Evolutionary conservation across 2,329 filamentous ascomycete species (phyloP).

Genomic region (Zalaria sp.): DNA sequence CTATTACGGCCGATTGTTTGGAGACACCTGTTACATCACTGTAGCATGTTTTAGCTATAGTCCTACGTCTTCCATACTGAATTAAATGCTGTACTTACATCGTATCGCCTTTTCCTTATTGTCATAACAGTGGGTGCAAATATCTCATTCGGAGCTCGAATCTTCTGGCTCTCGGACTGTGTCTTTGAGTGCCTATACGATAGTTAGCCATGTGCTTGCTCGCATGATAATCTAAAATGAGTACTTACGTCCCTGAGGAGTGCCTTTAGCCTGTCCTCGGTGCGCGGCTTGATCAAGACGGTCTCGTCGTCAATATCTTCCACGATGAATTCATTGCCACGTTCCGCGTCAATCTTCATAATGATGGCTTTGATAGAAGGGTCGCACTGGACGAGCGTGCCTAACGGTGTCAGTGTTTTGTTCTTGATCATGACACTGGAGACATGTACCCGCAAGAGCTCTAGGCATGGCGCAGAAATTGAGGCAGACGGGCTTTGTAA

Average conservation of each 20-base stretch:
- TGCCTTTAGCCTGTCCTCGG: conserved; percentile 52
- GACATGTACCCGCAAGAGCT: conserved; percentile 10
- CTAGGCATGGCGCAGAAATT: conserved; percentile 9
- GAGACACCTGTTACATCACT: not conserved
- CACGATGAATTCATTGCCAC: conserved; percentile 59
- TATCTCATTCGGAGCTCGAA: conserved; percentile 17
- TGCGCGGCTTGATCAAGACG: conserved; percentile 60
- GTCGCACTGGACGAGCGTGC: conserved; percentile 67
- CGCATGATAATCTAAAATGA: no score
- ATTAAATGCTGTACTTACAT: no score
- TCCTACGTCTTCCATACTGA: conserved; percentile 18
- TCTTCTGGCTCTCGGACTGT: conserved; percentile 23
- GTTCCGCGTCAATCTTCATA: conserved; percentile 55
- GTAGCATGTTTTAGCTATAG: conserved; percentile 1
- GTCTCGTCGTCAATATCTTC: conserved; percentile 69
- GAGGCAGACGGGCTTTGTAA: no score
- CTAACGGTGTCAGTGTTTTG: conserved; percentile 16
- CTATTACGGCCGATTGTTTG: not conserved
- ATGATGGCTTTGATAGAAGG: conserved; percentile 82
- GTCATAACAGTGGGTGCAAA: no score
- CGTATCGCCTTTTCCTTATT: no score
- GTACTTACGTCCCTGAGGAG: conserved; percentile 50
- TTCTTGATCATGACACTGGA: not conserved
- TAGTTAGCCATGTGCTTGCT: not conserved
- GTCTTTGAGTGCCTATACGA: conserved; percentile 19